Base-by-base conservation (phyloP, 2,329 filamentous ascomycete species). In the Clonostachys rosea region DNA sequence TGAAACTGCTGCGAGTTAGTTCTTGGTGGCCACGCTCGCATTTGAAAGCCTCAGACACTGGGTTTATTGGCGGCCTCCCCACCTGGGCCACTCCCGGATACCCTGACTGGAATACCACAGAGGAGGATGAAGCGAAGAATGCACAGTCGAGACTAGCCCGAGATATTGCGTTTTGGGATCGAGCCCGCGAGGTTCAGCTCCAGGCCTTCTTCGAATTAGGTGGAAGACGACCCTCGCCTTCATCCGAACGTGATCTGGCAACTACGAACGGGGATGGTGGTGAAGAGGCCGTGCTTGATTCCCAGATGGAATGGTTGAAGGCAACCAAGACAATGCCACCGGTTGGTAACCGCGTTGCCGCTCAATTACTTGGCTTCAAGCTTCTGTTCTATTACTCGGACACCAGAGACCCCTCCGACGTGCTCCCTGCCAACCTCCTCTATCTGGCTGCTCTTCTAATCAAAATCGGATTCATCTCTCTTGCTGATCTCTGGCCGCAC, bases 341-440 rank as follows among this genome's bases (percentile, higher is more conserved):
- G 2, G 76, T 80, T 33, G 94, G 95, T 33, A 99, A 96, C 62
- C 83, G 86, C 40, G 89, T 95, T 49, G 94, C 94, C 2, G 95
- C 95, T 33, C 94, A 97, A 63, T 78, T 99, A 5, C 83, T 99
- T 13, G 94, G 94, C 5, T 99, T 99, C 76, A 99, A 99, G 67
- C 79, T 99, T 44, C 88, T 89, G 13, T 99, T 96, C 65, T 99
- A 99, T 61, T 87, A 89, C 39, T 95, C 90, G 0, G 75, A 84
- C 30, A 84, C 87, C 35, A 82, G 92, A 47, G 83, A 89, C 50
- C 78, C 84, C 46, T 73, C 79, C 2, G 94, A 97, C 58, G 76
- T 84, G 4, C 75, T 97, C 3, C 94, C 94, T 0, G 89, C 94
- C 37, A 99, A 99, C 56, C 76, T 99, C 4, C 89, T 97, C 33